Conservation (phyloP, 768 basidiomycete species). For the Butyriboletus loyo region DNA sequence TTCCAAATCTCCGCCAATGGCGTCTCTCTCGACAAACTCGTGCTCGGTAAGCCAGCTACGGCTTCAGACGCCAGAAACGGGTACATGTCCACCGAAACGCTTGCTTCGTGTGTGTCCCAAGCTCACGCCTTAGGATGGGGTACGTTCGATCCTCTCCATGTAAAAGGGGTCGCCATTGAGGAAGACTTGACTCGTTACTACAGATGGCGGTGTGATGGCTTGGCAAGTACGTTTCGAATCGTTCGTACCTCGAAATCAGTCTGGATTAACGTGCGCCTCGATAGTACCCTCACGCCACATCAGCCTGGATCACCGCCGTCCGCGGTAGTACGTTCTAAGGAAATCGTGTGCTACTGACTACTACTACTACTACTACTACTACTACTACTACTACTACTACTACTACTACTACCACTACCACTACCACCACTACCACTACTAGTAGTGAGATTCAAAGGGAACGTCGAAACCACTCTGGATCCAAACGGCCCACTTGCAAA, state of each 20-base stretch:
- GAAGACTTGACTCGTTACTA: too few relatives aligned
- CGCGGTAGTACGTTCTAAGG: constrained; percentile 5
- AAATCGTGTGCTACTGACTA: not conserved
- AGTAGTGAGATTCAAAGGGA: too few relatives aligned
- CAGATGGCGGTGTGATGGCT: constrained; percentile 38
- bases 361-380: too few relatives aligned
- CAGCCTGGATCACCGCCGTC: constrained; percentile 34
- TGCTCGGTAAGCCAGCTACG: constrained; percentile 69
- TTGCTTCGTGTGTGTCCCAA: constrained; percentile 57
- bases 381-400: too few relatives aligned
- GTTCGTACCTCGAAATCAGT: not conserved
- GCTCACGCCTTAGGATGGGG: constrained; percentile 33
- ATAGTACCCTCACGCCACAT: constrained; percentile 37
- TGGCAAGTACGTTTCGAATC: constrained; percentile 32
- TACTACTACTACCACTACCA: too few relatives aligned
- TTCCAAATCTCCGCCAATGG: constrained; percentile 51
- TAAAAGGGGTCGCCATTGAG: not conserved
- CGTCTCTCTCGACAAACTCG: constrained; percentile 60
- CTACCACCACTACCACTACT: too few relatives aligned
- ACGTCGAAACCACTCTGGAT: too few relatives aligned
- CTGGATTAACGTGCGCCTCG: not conserved
- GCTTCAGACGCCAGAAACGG: constrained; percentile 49
- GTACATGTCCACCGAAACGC: constrained; percentile 50
- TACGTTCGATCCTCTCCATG: not conserved
- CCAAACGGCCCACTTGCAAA: too few relatives aligned